A percentile compares a stretch with the other conserved stretches of the same genome.
Evolutionary conservation across 371 early-diverging fungal species (phyloP).

Genomic region (Mortierella sp.): DNA sequence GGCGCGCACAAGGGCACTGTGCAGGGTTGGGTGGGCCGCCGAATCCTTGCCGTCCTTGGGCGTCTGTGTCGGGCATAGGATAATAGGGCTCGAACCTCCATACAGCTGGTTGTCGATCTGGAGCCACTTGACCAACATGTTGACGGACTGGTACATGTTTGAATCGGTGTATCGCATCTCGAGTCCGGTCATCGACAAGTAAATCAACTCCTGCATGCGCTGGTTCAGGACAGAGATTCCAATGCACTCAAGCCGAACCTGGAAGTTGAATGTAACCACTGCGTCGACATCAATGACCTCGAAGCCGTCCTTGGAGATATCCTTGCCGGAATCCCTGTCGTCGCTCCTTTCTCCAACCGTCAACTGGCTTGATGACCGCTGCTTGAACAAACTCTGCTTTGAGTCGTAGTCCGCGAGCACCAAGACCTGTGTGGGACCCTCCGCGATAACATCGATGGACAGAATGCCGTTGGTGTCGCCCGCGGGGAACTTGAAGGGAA

Average conservation of each 20-base stretch:
- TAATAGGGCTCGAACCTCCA: conserved; percentile 86
- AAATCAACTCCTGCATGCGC: conserved; percentile 85
- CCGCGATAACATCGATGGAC: conserved; percentile 88
- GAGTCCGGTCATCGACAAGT: conserved; percentile 82
- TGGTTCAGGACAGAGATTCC: conserved; percentile 91
- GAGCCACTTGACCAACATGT: conserved; percentile 88
- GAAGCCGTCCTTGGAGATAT: conserved; percentile 66
- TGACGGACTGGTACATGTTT: conserved; percentile 78
- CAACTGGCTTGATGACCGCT: conserved; percentile 45
- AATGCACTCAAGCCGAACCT: conserved; percentile 86
- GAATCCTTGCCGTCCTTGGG: conserved; percentile 73
- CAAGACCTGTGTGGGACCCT: conserved; percentile 87
- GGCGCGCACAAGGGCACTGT: conserved; percentile 76
- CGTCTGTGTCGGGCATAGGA: conserved; percentile 92
- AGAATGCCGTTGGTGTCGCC: conserved; percentile 64
- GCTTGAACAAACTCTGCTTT: conserved; percentile 72
- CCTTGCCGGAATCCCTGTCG: conserved; percentile 35
- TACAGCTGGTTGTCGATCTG: conserved; percentile 96
- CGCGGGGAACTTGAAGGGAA: conserved; percentile 85
- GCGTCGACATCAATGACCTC: conserved; percentile 70
- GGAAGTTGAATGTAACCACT: conserved; percentile 72
- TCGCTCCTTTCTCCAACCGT: conserved; percentile 36
- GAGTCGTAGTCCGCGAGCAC: conserved; percentile 80
- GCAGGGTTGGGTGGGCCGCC: conserved; percentile 71
- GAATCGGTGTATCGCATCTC: conserved; percentile 83